A percentile compares a stretch with the other conserved stretches of the same genome.
These are phyloP conservation scores for Ganoderma lucidum DNA, from an alignment of 1,284 basidiomycete genomes.

Conservation along the genomic window DNA sequence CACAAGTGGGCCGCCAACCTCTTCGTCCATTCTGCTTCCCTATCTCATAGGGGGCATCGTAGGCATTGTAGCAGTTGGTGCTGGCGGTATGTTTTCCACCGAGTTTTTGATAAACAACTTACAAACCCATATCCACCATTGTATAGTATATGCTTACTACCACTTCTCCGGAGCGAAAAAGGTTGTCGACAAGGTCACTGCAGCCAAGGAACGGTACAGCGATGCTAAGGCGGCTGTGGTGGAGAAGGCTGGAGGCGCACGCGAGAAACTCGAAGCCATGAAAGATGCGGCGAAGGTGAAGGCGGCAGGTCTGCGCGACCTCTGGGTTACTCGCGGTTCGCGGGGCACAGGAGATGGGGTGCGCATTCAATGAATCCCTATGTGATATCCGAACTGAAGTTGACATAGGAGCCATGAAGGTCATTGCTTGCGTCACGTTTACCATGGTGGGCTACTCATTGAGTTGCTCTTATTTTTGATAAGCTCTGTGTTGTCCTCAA, in stretches of 20 bases:
- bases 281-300: slow-evolving; percentile 14
- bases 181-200: slow-evolving; percentile 20
- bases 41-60: slow-evolving; percentile 13
- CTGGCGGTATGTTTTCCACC: slow-evolving; percentile 1
- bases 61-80: slow-evolving; percentile 7
- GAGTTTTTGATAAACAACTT: neutral
- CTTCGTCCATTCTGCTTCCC: neutral
- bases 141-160: slow-evolving; percentile 30
- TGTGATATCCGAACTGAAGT: neutral
- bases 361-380: neutral
- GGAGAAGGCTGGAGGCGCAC: slow-evolving; percentile 16
- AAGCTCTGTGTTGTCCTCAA: neutral
- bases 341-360: neutral
- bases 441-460: neutral
- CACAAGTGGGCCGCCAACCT: neutral
- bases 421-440: neutral
- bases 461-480: neutral
- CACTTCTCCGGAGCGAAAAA: slow-evolving; percentile 29
- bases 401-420: neutral
- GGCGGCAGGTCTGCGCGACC: slow-evolving; percentile 5
- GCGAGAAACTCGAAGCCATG: slow-evolving; percentile 12
- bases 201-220: slow-evolving; percentile 21
- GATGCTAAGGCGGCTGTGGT: slow-evolving; percentile 18
- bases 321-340: slow-evolving; percentile 12
- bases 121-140: neutral